phyloP scores from a whole-genome alignment of 2,329 filamentous ascomycete genomes.

The Thyridium curvatum region DNA sequence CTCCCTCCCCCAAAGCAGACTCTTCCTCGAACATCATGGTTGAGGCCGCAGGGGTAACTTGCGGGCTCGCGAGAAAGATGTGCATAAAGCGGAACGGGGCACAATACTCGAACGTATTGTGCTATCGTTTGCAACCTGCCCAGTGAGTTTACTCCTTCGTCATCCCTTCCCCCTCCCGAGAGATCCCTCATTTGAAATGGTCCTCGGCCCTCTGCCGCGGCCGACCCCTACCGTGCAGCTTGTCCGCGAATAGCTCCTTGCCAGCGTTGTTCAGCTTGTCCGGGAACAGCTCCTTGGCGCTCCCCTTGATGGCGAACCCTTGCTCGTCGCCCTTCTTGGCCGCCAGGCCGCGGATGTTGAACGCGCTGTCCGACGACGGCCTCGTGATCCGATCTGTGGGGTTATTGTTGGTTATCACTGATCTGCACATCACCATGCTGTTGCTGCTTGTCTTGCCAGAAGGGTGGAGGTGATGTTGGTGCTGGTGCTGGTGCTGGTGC shows the following conservation, averaged over 20 bases:
- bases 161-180: background rate
- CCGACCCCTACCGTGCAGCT: conserved; percentile 48
- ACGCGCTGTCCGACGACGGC: conserved; percentile 21
- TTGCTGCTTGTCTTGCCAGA: background rate
- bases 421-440: background rate
- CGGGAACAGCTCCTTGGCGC: conserved; percentile 64
- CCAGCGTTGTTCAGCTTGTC: conserved; percentile 57
- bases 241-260: conserved; percentile 65
- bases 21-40: no score
- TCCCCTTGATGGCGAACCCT: conserved; percentile 61
- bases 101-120: no score
- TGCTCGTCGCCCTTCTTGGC: conserved; percentile 36
- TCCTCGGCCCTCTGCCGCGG: conserved; percentile 66
- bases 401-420: background rate
- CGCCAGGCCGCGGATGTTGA: conserved; percentile 57
- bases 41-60: no score
- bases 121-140: no score
- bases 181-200: conserved; percentile 52
- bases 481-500: background rate
- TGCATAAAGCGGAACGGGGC: no score
- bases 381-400: conserved; percentile 27
- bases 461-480: no score
- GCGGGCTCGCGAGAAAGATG: no score
- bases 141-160: background rate
- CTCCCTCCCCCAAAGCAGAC: no score